Evolutionary conservation across 2,329 filamentous ascomycete genomes (phyloP).

Genomic region (Emergomyces orientalis): DNA sequence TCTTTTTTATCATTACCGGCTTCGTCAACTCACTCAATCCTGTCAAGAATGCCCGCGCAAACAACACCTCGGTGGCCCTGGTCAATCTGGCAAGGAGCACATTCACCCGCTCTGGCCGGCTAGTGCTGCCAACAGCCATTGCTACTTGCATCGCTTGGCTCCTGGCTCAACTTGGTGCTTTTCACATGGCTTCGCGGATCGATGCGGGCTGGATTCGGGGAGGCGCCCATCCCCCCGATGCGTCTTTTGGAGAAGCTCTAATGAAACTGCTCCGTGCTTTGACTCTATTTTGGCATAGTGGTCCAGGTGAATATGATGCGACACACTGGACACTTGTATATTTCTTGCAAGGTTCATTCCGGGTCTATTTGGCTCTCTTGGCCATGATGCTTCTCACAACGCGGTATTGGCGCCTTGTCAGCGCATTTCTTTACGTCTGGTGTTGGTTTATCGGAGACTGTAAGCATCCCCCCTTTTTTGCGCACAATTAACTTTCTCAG

Average conservation of each 20-base stretch:
- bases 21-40: constrained; percentile 25
- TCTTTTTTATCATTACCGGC: constrained; percentile 26
- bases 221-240: constrained; percentile 12
- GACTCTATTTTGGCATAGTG: constrained; percentile 29
- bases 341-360: constrained; percentile 35
- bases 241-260: constrained; percentile 15
- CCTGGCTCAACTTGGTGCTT: constrained; percentile 20
- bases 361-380: constrained; percentile 36
- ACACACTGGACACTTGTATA: constrained; percentile 38
- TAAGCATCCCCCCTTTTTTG: constrained; percentile 11
- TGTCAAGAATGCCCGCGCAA: constrained; percentile 19
- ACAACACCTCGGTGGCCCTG: constrained; percentile 19
- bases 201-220: constrained; percentile 22
- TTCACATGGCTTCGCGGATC: constrained; percentile 16
- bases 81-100: constrained; percentile 18
- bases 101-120: constrained; percentile 18
- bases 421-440: constrained; percentile 31
- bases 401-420: constrained; percentile 28
- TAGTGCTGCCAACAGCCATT: constrained; percentile 21
- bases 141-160: constrained; percentile 20
- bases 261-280: constrained; percentile 16
- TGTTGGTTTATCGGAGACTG: constrained; percentile 26
- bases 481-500: background rate
- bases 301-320: constrained; percentile 34
- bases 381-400: constrained; percentile 32